Conservation (phyloP, 495 filamentous ascomycete genomes). For the Aspergillus egyptiacus region DNA sequence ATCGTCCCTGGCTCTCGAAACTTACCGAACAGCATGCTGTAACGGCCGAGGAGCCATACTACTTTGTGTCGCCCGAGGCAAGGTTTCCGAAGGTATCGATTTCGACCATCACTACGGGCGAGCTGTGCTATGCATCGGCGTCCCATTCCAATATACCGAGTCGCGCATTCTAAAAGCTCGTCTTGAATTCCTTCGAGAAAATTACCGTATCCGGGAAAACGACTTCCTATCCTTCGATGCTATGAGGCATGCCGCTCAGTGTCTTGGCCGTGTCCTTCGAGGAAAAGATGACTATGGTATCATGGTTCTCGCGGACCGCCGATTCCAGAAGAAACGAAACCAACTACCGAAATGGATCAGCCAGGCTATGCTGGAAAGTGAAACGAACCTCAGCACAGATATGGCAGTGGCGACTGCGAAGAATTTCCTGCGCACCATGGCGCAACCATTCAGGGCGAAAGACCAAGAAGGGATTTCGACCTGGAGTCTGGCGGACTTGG, state of each 20-base stretch:
- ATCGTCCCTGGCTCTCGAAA: slow-evolving; percentile 91
- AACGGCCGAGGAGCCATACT: slow-evolving; percentile 92
- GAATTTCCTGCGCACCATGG: slow-evolving; percentile 85
- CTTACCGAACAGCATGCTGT: slow-evolving; percentile 93
- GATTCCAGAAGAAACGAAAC: slow-evolving; percentile 80
- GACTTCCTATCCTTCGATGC: slow-evolving; percentile 99
- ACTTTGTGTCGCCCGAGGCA: slow-evolving; percentile 91
- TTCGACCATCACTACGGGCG: slow-evolving; percentile 99
- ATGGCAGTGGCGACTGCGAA: slow-evolving; percentile 88
- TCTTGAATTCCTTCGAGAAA: slow-evolving; percentile 92
- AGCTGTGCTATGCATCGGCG: slow-evolving; percentile 92
- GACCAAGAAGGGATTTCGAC: slow-evolving; percentile 90
- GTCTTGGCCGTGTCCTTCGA: slow-evolving; percentile 87
- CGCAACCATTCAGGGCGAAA: slow-evolving; percentile 73
- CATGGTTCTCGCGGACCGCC: slow-evolving; percentile 92
- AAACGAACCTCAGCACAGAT: slow-evolving; percentile 86
- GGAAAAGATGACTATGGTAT: slow-evolving; percentile 99
- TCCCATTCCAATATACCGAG: slow-evolving; percentile 98
- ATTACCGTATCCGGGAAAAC: slow-evolving; percentile 93
- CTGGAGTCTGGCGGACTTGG: slow-evolving; percentile 76
- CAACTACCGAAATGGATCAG: slow-evolving; percentile 98
- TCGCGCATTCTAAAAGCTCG: slow-evolving; percentile 94
- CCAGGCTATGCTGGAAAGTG: slow-evolving; percentile 74
- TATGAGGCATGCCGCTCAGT: slow-evolving; percentile 97
- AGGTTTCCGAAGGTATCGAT: slow-evolving; percentile 96